Evolutionary conservation across 2,329 filamentous ascomycete species (phyloP).

Genomic region (Hysterium pulicare): DNA sequence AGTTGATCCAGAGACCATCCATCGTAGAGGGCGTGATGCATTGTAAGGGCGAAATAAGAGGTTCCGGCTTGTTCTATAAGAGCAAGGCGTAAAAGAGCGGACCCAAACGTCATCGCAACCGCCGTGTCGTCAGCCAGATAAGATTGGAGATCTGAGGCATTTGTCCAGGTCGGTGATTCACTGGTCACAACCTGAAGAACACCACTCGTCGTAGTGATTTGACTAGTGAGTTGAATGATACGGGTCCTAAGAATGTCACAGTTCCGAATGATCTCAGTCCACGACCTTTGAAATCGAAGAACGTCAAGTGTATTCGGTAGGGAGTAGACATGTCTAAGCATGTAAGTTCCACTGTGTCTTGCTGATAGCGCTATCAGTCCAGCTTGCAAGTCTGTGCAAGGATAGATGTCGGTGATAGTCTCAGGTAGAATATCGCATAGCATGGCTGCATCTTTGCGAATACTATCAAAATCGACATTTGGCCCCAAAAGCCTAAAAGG

Average conservation of each 20-base stretch:
- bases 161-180: constrained; percentile 6
- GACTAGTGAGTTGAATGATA: constrained; percentile 3
- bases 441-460: constrained; percentile 5
- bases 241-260: constrained; percentile 47
- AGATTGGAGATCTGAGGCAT: constrained; percentile 5
- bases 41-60: constrained; percentile 20
- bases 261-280: constrained; percentile 37
- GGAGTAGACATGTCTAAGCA: constrained; percentile 45
- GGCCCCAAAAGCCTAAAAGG: constrained; percentile 7
- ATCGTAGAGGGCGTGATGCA: constrained; percentile 25
- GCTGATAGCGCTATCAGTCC: constrained; percentile 53
- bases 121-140: constrained; percentile 10
- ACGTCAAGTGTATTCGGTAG: constrained; percentile 4
- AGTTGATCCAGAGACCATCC: constrained; percentile 15
- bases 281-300: constrained; percentile 36
- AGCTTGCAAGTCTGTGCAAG: constrained; percentile 55
- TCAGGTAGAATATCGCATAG: neutral
- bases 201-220: constrained; percentile 4
- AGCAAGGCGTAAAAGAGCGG: constrained; percentile 11
- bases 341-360: constrained; percentile 51
- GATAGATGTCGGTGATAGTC: constrained; percentile 51
- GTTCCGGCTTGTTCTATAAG: constrained; percentile 8
- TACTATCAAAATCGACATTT: neutral
- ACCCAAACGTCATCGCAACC: constrained; percentile 9
- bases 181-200: constrained; percentile 13